phyloP scores from a whole-genome alignment of 2,329 filamentous ascomycete species.

The Xylariaceae sp. region DNA sequence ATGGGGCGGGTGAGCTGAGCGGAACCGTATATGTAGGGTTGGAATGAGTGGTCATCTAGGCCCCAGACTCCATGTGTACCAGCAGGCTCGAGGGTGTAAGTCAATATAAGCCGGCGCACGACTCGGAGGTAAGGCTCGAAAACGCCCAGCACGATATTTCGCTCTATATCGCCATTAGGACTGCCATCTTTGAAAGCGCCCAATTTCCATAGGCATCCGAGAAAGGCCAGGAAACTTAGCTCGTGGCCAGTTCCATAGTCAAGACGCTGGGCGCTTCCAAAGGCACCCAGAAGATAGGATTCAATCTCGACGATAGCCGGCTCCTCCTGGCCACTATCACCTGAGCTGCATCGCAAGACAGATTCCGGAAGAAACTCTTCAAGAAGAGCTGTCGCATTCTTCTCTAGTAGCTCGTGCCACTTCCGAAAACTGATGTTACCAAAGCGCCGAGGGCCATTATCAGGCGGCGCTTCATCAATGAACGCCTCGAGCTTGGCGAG shows the following conservation, averaged over 20 bases:
- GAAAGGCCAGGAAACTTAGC: slow-evolving; percentile 86
- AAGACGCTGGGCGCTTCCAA: slow-evolving; percentile 81
- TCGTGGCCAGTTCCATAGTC: slow-evolving; percentile 98
- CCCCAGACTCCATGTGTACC: slow-evolving; percentile 98
- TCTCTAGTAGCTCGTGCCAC: slow-evolving; percentile 69
- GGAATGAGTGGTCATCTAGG: slow-evolving; percentile 92
- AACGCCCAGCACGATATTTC: slow-evolving; percentile 73
- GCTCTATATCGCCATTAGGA: slow-evolving; percentile 56
- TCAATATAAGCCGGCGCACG: slow-evolving; percentile 75
- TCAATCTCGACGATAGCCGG: slow-evolving; percentile 62
- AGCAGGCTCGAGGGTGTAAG: slow-evolving; percentile 89
- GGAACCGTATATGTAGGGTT: slow-evolving; percentile 92
- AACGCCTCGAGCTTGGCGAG: slow-evolving; percentile 60
- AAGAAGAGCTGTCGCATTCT: slow-evolving; percentile 52
- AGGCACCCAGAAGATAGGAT: slow-evolving; percentile 76
- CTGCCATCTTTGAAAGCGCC: slow-evolving; percentile 63
- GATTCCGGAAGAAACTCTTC: slow-evolving; percentile 47
- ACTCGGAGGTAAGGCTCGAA: slow-evolving; percentile 74
- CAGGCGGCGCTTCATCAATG: slow-evolving; percentile 74
- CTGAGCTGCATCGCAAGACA: slow-evolving; percentile 27
- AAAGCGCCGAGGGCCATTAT: slow-evolving; percentile 80
- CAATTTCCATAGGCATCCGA: slow-evolving; percentile 87
- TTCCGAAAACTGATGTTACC: slow-evolving; percentile 86
- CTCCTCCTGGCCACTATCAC: slow-evolving; percentile 29
- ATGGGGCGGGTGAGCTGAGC: slow-evolving; percentile 82